A percentile compares a stretch with the other conserved stretches of the same genome.
These are phyloP conservation scores for Exserohilum turcica DNA, from an alignment of 2,329 filamentous ascomycete genomes.

Conservation along the genomic window DNA sequence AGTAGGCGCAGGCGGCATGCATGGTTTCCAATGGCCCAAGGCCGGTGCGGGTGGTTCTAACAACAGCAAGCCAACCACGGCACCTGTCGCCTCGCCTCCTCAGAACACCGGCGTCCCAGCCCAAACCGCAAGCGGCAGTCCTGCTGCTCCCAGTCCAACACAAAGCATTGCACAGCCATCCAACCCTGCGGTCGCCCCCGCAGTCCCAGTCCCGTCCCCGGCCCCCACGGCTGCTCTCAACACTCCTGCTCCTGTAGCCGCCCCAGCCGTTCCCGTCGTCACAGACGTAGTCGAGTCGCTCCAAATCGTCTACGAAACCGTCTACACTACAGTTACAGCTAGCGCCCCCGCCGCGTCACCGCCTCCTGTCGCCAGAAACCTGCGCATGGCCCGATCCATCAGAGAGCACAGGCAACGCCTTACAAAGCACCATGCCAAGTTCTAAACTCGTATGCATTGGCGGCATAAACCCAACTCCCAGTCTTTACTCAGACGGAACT, in stretches of 20 bases:
- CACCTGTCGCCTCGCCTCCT: slow-evolving; percentile 7
- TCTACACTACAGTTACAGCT: slow-evolving; percentile 21
- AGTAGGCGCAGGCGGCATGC: slow-evolving; percentile 19
- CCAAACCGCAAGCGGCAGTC: slow-evolving; percentile 4
- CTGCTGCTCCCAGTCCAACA: slow-evolving; percentile 6
- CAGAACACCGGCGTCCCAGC: slow-evolving; percentile 2
- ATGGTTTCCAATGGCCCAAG: slow-evolving; percentile 31
- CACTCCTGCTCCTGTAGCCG: slow-evolving; percentile 7
- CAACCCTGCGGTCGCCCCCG: slow-evolving; percentile 2
- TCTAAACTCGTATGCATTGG: not conserved
- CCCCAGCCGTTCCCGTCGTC: slow-evolving; percentile 8
- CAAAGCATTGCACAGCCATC: slow-evolving; percentile 15
- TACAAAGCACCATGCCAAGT: slow-evolving; percentile 20
- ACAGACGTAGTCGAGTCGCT: slow-evolving; percentile 5
- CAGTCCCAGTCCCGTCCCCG: slow-evolving; percentile 2
- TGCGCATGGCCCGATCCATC: slow-evolving; percentile 20
- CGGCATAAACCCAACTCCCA: no score
- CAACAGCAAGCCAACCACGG: slow-evolving; percentile 6
- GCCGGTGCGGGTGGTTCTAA: slow-evolving; percentile 5
- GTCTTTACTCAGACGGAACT: no score
- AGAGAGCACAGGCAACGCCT: slow-evolving; percentile 23
- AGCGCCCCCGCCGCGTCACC: slow-evolving; percentile 15
- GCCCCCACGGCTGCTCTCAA: slow-evolving; percentile 4
- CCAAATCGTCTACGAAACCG: slow-evolving; percentile 22
- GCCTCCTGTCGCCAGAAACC: slow-evolving; percentile 13